Evolutionary conservation across 345 rosid species (phyloP).

Genomic region (Tarenaya hassleriana): DNA sequence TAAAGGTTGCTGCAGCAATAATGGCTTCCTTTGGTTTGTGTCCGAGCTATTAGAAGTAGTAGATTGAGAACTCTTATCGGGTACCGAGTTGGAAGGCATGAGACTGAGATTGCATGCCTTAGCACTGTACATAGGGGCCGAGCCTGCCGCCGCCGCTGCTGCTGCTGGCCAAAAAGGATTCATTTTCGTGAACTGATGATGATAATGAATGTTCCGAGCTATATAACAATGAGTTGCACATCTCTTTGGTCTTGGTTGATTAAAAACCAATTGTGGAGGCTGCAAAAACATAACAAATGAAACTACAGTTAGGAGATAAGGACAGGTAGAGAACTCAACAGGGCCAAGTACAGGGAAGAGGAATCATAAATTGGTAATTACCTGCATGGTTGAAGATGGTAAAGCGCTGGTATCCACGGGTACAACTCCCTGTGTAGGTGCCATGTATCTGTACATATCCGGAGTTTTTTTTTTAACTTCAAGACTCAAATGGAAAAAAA

Average conservation of each 20-base stretch:
- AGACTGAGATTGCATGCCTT: slow-evolving; percentile 72
- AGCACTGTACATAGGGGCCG: slow-evolving; percentile 68
- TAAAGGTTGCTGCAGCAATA: slow-evolving; percentile 73
- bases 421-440: slow-evolving; percentile 81
- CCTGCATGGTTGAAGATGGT: slow-evolving; percentile 78
- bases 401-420: slow-evolving; percentile 67
- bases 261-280: slow-evolving; percentile 70
- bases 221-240: slow-evolving; percentile 95
- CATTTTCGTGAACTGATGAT: slow-evolving; percentile 75
- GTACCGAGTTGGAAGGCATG: slow-evolving; percentile 49
- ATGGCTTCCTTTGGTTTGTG: slow-evolving; percentile 69
- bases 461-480: slow-evolving; percentile 26
- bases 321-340: not conserved
- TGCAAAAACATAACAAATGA: no score
- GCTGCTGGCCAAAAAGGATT: slow-evolving; percentile 92
- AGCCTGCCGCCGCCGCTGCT: slow-evolving; percentile 65
- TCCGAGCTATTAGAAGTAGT: slow-evolving; percentile 49
- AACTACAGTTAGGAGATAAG: not conserved
- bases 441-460: slow-evolving; percentile 60
- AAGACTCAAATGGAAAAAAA: slow-evolving; percentile 6
- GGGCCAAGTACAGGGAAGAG: not conserved
- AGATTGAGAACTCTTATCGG: slow-evolving; percentile 55
- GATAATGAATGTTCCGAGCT: slow-evolving; percentile 63
- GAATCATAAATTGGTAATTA: slow-evolving; percentile 23
- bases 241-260: slow-evolving; percentile 78